A percentile compares a stretch with the other conserved stretches of the same genome.
These are phyloP conservation scores for Ascomycota sp. DNA, from an alignment of 2,329 filamentous ascomycete species.

Conservation along the genomic window DNA sequence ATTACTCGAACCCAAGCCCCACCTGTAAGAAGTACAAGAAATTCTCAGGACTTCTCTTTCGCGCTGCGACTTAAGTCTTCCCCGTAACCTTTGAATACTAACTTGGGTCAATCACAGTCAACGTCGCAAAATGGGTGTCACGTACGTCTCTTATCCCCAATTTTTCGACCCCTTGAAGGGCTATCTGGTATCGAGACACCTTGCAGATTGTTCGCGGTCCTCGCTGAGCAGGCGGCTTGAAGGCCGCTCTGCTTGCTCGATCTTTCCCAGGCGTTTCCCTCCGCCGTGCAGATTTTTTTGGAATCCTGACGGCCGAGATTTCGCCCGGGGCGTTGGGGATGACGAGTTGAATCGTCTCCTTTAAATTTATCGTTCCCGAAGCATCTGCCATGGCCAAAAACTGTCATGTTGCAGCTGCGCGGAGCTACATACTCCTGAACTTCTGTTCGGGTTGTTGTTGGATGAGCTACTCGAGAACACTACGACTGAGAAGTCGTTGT, in stretches of 20 bases:
- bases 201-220: constrained; percentile 61
- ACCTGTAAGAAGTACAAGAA: neutral
- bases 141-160: constrained; percentile 30
- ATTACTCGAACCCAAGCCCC: too few relatives aligned
- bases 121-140: constrained; percentile 23
- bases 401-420: constrained; percentile 5
- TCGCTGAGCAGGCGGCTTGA: constrained; percentile 40
- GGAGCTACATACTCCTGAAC: constrained; percentile 18
- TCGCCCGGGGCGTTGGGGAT: constrained; percentile 56
- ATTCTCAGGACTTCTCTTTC: too few relatives aligned
- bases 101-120: constrained; percentile 16
- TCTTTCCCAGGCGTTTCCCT: constrained; percentile 47
- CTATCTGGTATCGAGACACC: constrained; percentile 29
- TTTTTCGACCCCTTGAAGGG: constrained; percentile 12
- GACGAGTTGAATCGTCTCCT: constrained; percentile 50
- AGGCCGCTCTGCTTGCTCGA: constrained; percentile 49
- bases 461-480: constrained; percentile 32
- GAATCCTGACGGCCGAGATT: constrained; percentile 32
- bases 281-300: constrained; percentile 23
- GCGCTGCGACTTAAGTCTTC: neutral
- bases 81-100: constrained; percentile 8
- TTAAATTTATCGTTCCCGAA: constrained; percentile 51
- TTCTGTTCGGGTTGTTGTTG: constrained; percentile 46
- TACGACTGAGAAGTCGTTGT: neutral
- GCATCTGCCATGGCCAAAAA: constrained; percentile 8